Evolutionary conservation across 345 rosid genomes (phyloP).

Genomic region (Arabis hirsuta): DNA sequence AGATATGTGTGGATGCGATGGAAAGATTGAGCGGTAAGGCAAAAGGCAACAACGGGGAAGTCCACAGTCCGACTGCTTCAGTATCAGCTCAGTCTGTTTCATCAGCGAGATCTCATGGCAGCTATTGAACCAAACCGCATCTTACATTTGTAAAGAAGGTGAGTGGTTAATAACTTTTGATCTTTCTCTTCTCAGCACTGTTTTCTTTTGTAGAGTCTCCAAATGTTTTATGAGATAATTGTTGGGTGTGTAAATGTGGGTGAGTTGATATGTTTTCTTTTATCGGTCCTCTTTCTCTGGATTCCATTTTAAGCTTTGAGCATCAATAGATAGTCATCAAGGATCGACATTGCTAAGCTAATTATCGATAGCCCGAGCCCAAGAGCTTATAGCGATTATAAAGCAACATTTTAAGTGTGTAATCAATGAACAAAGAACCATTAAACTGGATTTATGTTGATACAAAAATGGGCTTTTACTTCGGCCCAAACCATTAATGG

Average conservation of each 20-base stretch:
- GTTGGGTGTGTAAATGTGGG: slow-evolving; percentile 32
- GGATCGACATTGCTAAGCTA: too few species aligned
- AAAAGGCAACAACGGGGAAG: slow-evolving; percentile 76
- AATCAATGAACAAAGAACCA: too few species aligned
- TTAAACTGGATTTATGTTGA: too few species aligned
- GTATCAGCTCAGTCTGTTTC: slow-evolving; percentile 97
- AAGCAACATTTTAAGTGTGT: too few species aligned
- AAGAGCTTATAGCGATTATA: too few species aligned
- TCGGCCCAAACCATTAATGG: slow-evolving; percentile 27
- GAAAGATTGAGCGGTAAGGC: slow-evolving; percentile 89
- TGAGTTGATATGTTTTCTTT: slow-evolving; percentile 20
- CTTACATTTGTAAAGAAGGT: slow-evolving; percentile 30
- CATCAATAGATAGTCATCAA: too few species aligned
- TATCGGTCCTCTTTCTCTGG: not conserved
- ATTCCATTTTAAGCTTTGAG: too few species aligned
- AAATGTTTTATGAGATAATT: slow-evolving; percentile 36
- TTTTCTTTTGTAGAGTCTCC: slow-evolving; percentile 31
- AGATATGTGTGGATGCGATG: slow-evolving; percentile 75
- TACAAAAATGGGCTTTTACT: too few species aligned
- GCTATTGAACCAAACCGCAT: slow-evolving; percentile 45
- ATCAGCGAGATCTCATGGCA: slow-evolving; percentile 90
- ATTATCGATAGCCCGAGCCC: too few species aligned
- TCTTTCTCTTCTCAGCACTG: slow-evolving; percentile 16
- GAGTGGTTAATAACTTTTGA: slow-evolving; percentile 34
- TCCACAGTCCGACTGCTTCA: slow-evolving; percentile 93